Base-by-base conservation (phyloP, 306 rosid genomes). In the Corylus avellana region DNA sequence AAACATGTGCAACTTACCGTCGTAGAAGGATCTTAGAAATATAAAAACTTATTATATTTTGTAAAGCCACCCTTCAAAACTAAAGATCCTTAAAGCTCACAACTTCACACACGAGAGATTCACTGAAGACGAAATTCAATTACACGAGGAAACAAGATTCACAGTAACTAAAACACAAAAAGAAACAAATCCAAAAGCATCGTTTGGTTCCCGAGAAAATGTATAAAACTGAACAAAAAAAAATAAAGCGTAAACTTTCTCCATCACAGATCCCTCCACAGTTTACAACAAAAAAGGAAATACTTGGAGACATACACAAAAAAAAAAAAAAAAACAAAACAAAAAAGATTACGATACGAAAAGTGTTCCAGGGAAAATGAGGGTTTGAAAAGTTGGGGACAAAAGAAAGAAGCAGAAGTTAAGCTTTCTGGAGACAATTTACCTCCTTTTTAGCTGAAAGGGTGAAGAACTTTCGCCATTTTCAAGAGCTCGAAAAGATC, bases 21-120 rank as follows among this genome's bases (percentile, higher is more conserved):
- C 55, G 85, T 79, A 67, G 70, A 77, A 79, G 72, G 83, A 66
- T 78, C 68, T 75, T 75, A 78, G 81, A 84, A 32, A 48, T 77
- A 64, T 22, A 16, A 13, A 80, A 49, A 80, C 85, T 75, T 77
- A 85, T 82, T 76, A 53, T 22, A 77, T 77, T 77, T 79, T 70
- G 20, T 56, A 59, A 59, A 73, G 49, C 80, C 59, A 73, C 70
- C 73, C 85, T 83, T 77, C 75, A 77, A 83, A 44, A 84, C 57
- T 73, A 79, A 84, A 84, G 97, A 93, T 91, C 96, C 97, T 74
- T 73, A 86, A 89, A 85, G 86, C 70, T 67, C 97, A 92, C n/a
- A n/a, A n/a, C 87, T 29, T 50, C 57, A 70, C 68, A 79, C 91
- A 89, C 93, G 84, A 84, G 90, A 86, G 46, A 42, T 42, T 42